Evolutionary conservation across 495 filamentous ascomycete genomes (phyloP).

Genomic region (Penicillium silybi): DNA sequence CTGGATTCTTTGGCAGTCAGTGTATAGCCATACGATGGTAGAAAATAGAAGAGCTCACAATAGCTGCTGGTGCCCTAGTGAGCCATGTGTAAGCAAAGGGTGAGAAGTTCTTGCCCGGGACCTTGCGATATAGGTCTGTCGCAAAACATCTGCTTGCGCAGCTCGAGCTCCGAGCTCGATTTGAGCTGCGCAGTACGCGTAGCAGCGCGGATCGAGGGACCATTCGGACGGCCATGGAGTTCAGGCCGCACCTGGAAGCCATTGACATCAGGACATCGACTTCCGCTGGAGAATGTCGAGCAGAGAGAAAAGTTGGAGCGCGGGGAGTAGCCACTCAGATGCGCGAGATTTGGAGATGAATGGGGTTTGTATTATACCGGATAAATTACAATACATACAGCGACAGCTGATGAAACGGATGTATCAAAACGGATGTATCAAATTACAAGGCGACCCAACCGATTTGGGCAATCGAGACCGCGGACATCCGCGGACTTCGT

Average conservation of each 20-base stretch:
- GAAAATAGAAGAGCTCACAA: constrained; percentile 20
- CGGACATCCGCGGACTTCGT: constrained; percentile 8
- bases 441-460: background rate
- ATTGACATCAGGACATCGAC: constrained; percentile 22
- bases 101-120: background rate
- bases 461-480: background rate
- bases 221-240: constrained; percentile 17
- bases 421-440: background rate
- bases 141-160: constrained; percentile 15
- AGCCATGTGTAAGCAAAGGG: constrained; percentile 38
- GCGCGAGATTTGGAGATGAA: background rate
- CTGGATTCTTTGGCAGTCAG: constrained; percentile 21
- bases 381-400: background rate
- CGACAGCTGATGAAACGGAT: too few species aligned
- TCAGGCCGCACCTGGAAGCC: constrained; percentile 8
- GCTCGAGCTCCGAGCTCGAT: constrained; percentile 1
- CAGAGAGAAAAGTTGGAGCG: background rate
- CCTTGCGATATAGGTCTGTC: constrained; percentile 1
- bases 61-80: constrained; percentile 31
- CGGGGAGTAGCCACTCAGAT: background rate
- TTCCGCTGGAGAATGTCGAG: background rate
- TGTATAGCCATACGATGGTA: background rate
- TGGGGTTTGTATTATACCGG: background rate
- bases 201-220: constrained; percentile 1
- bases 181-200: constrained; percentile 11